Percentiles rank a stretch among this genome's conserved stretches.
These are phyloP conservation scores for Tylopilus balloui DNA, from an alignment of 768 basidiomycete genomes.

Conservation along the genomic window DNA sequence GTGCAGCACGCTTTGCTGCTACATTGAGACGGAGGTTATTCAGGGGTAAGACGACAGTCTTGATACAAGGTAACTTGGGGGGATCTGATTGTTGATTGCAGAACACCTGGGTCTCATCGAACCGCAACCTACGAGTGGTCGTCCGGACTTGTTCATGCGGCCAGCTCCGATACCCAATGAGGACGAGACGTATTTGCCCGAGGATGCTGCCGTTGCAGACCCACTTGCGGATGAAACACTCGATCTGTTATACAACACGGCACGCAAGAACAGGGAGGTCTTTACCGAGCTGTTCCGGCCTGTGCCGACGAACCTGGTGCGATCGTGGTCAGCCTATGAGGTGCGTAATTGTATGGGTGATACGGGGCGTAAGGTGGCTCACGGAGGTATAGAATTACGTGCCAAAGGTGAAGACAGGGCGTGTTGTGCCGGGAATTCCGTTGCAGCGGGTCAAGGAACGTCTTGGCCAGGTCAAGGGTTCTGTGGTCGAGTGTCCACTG, in stretches of 20 bases:
- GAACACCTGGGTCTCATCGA: slow-evolving; percentile 85
- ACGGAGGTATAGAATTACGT: slow-evolving; percentile 54
- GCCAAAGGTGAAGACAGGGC: slow-evolving; percentile 74
- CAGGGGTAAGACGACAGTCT: slow-evolving; percentile 48
- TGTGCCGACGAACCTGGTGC: slow-evolving; percentile 80
- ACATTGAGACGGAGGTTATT: slow-evolving; percentile 79
- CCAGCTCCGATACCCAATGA: slow-evolving; percentile 69
- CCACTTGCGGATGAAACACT: slow-evolving; percentile 62
- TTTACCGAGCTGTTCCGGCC: slow-evolving; percentile 85
- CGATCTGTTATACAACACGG: slow-evolving; percentile 63
- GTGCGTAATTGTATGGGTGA: slow-evolving; percentile 37
- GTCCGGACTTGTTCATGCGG: slow-evolving; percentile 59
- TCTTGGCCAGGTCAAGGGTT: slow-evolving; percentile 63
- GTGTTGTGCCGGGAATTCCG: slow-evolving; percentile 66
- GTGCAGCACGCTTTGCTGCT: slow-evolving; percentile 77
- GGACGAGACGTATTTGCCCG: slow-evolving; percentile 54
- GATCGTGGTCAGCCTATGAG: slow-evolving; percentile 74
- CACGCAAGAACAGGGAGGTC: slow-evolving; percentile 74
- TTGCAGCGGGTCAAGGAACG: slow-evolving; percentile 70
- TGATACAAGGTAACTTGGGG: not conserved
- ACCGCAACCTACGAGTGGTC: slow-evolving; percentile 54
- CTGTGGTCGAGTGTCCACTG: slow-evolving; percentile 72
- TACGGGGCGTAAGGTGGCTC: slow-evolving; percentile 4
- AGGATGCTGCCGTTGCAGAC: slow-evolving; percentile 72
- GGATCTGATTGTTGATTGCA: slow-evolving; percentile 27